Base-by-base conservation (phyloP, 2,329 filamentous ascomycete species). In the Colletotrichum filicis region DNA sequence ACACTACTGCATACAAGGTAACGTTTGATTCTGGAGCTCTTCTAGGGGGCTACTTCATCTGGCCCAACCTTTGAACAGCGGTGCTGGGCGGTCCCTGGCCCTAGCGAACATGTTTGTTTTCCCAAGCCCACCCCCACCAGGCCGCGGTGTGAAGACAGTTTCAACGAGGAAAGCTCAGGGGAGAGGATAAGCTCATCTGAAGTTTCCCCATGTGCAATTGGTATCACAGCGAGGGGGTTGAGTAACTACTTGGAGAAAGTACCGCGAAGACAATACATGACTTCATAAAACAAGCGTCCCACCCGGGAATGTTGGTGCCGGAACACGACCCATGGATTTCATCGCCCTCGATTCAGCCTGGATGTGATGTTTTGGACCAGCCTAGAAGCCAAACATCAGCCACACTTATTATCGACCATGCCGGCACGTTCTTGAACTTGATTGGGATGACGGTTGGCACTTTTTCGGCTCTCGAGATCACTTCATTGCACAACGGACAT, bases 221-320 rank as follows among this genome's bases (percentile, higher is more conserved):
- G 69, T 69, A 64, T 72, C 69, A 72, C 53, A 69, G 58, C 49
- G 58, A 72, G 69, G 66, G 42, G 69, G 65, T 57, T 28, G 19
- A 62, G 68, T 71, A 68, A 68, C 68, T 68, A 52, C 16, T 42
- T 32, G 24, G n/a, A 69, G 57, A 28, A 63, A 26, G 22, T 24
- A 60, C 37, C 26, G 26, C 61, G 26, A 8, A 24, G 53, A 55
- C 26, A 59, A 28, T 64, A 55, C 37, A 59, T 32, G 35, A 32
- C n/a, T 52, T 42, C 46, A 58, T 68, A 56, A 71, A 64, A 69
- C 65, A 53, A n/a, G 1, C 53, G 69, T 63, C 66, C 69, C 69
- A 55, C 69, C 49, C 66, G 69, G 69, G 68, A 72, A 56, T 32
- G 52, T 14, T n/a, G 22, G 53, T 63, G 65, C 69, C 69, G 69